Base-by-base conservation (phyloP, 1,139 yeast genomes). In the Blastobotrys proliferans region DNA sequence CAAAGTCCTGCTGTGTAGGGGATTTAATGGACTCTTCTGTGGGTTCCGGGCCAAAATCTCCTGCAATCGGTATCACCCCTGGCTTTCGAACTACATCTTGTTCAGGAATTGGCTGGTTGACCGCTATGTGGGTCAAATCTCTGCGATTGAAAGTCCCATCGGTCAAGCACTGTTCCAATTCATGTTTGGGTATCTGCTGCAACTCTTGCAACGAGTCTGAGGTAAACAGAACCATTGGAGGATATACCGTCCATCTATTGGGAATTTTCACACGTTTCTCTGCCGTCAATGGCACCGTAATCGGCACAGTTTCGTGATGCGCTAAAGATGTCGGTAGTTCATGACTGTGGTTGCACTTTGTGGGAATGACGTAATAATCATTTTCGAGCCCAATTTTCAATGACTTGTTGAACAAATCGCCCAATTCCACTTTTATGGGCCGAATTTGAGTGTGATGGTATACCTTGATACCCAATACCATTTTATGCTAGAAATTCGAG, bases 81-180 rank as follows among this genome's bases (percentile, higher is more conserved):
- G 95, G 95, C 17, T 79, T 58, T 36, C 95, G 64, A 72, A 83
- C 76, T 8, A 67, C 57, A 51, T 76, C 83, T 19, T 28, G 35
- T 43, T 76, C 80, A 1, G 70, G 62, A 4, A 87, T 83, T 0
- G 94, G 94, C 45, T 72, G 73, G 54, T 85, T 85, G 9, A 79
- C 64, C 0, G 95, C 95, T 5, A 83, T 60, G 57, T 83, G 94
- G 0, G 90, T 77, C 39, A 66, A 51, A 13, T 54, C 28, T 41
- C 16, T 40, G 22, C 32, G 19, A 8, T 37, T 32, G 17, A 31
- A 38, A 4, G n/a, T 8, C 24, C 20, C n/a, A n/a, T 21, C 19
- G 19, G 24, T 3, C 13, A 31, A 11, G 30, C 8, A 16, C 8
- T 21, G 8, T 11, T 11, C 6, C 10, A 28, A 13, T 19, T 20